phyloP scores from a whole-genome alignment of 441 rosid species.

The Rhodomyrtus psidioides region DNA sequence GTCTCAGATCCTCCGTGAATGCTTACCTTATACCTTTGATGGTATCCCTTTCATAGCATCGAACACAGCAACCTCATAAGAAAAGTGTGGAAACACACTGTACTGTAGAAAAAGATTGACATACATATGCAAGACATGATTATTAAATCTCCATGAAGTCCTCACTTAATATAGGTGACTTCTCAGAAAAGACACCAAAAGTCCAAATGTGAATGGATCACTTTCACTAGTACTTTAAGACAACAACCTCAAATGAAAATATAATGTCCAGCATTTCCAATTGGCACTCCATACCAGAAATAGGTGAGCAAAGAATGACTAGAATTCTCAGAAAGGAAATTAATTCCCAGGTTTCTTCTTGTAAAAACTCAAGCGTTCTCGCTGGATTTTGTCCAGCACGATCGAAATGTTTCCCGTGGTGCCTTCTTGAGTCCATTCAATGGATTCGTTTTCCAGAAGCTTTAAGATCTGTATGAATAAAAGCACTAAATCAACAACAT shows the following conservation, averaged over 20 bases:
- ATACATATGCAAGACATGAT: neutral
- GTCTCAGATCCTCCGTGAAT: neutral
- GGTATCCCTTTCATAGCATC: neutral
- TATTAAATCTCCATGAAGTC: neutral
- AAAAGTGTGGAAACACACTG: neutral
- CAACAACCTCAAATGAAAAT: neutral
- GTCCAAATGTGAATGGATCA: neutral
- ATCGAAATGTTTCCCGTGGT: slow-evolving; percentile 28
- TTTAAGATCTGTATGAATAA: slow-evolving; percentile 26
- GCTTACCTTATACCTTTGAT: neutral
- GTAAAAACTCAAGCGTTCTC: slow-evolving; percentile 35
- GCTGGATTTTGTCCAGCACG: slow-evolving; percentile 32
- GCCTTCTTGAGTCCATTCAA: slow-evolving; percentile 36
- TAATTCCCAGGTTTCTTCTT: slow-evolving; percentile 7
- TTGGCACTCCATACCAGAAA: neutral
- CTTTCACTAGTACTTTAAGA: neutral
- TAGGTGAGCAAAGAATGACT: neutral
- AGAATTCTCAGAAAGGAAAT: neutral
- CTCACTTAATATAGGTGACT: neutral
- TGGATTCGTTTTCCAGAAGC: slow-evolving; percentile 42
- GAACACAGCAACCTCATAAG: neutral
- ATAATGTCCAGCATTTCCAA: neutral
- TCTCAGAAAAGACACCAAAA: neutral
- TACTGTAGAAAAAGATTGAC: neutral
- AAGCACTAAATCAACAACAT: neutral